These are phyloP conservation scores for Tricholomella constricta DNA, from an alignment of 768 basidiomycete species.

Conservation along the genomic window DNA sequence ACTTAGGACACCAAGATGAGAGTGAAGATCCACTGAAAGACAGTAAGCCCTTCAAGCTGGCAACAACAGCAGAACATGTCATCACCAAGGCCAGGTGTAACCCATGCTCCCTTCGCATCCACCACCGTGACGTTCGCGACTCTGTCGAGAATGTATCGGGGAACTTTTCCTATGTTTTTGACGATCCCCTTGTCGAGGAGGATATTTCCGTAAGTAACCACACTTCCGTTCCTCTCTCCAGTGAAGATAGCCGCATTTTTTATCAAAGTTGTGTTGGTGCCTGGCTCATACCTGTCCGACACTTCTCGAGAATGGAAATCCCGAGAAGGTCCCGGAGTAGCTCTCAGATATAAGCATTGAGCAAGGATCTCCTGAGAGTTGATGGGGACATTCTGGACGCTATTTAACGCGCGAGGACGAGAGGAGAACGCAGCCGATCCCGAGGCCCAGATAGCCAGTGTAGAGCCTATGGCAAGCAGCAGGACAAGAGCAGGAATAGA, in stretches of 20 bases:
- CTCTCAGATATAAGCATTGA: slow-evolving; percentile 56
- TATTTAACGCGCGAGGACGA: background rate
- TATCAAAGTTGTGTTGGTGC: slow-evolving; percentile 68
- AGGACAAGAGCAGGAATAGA: slow-evolving; percentile 10
- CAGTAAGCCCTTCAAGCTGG: slow-evolving; percentile 20
- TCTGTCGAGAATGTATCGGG: slow-evolving; percentile 36
- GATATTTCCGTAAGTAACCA: slow-evolving; percentile 62
- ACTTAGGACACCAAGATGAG: slow-evolving; percentile 76
- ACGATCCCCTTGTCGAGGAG: slow-evolving; percentile 69
- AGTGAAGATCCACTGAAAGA: slow-evolving; percentile 68
- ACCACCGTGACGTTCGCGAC: slow-evolving; percentile 51
- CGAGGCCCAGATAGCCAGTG: slow-evolving; percentile 15
- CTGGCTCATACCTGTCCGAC: slow-evolving; percentile 69
- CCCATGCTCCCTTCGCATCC: slow-evolving; percentile 66
- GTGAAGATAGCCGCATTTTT: slow-evolving; percentile 72
- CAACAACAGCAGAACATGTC: background rate
- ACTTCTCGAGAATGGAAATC: slow-evolving; percentile 42
- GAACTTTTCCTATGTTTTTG: slow-evolving; percentile 57
- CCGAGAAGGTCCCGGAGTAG: slow-evolving; percentile 41
- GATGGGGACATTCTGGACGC: slow-evolving; percentile 18
- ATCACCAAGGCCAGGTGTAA: slow-evolving; percentile 67
- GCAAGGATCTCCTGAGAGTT: slow-evolving; percentile 36
- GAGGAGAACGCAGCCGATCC: slow-evolving; percentile 6
- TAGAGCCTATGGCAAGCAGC: slow-evolving; percentile 14
- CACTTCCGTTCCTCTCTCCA: slow-evolving; percentile 55